phyloP scores from a whole-genome alignment of 1,284 basidiomycete species.

The Melampsora americana region DNA sequence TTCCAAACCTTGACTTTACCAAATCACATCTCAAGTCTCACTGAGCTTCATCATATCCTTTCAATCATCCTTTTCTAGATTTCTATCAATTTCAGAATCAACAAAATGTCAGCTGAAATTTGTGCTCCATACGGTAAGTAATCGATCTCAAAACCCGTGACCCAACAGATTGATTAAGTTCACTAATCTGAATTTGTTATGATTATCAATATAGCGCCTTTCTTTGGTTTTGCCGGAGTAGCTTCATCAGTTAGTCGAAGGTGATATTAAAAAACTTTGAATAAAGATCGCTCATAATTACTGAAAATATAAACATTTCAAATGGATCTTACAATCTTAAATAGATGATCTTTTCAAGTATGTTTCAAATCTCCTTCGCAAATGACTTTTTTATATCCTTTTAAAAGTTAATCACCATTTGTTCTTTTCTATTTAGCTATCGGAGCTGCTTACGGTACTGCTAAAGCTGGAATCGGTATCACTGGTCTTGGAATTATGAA shows the following conservation, averaged over 20 bases:
- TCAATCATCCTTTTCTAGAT: no score
- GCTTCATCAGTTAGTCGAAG: slow-evolving; percentile 41
- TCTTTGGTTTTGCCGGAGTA: slow-evolving; percentile 43
- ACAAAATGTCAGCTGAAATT: not conserved
- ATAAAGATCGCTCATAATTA: not conserved
- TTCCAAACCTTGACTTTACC: not conserved
- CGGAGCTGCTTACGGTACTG: slow-evolving; percentile 93
- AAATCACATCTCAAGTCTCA: no score
- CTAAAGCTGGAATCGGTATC: slow-evolving; percentile 97
- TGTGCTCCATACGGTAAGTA: slow-evolving; percentile 3
- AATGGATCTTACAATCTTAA: no score
- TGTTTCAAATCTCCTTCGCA: not conserved
- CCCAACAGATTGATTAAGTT: not conserved
- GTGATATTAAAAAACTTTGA: not conserved
- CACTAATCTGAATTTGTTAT: not conserved
- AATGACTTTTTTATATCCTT: not conserved
- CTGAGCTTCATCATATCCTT: no score
- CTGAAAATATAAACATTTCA: no score
- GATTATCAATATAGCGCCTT: slow-evolving; percentile 20
- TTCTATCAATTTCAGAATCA: not conserved
- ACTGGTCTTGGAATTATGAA: slow-evolving; percentile 90
- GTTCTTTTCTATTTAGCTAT: slow-evolving; percentile 59
- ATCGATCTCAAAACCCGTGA: not conserved
- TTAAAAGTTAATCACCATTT: not conserved
- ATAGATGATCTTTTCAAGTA: slow-evolving; percentile 44